Evolutionary conservation across 2,329 filamentous ascomycete genomes (phyloP).

Genomic region (Fusarium buxicola): DNA sequence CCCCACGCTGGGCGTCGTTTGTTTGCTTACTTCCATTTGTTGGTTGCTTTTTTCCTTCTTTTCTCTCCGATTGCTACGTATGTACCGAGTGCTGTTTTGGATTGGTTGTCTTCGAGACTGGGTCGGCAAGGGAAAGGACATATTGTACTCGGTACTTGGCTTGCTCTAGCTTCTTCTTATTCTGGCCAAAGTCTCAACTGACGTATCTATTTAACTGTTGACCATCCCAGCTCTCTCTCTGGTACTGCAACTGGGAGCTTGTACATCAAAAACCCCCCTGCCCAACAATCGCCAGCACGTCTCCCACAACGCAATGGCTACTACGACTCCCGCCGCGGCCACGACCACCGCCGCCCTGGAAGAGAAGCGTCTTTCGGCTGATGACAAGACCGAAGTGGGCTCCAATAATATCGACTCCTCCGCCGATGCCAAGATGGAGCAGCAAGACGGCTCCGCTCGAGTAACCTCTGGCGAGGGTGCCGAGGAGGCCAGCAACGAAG

Average conservation of each 20-base stretch:
- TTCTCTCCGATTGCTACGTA: background rate
- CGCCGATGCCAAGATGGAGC: constrained; percentile 24
- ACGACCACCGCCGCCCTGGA: constrained; percentile 33
- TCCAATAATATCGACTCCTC: constrained; percentile 41
- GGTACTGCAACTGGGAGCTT: background rate
- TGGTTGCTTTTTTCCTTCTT: background rate
- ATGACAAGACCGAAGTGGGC: constrained; percentile 49
- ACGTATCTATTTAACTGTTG: constrained; percentile 12
- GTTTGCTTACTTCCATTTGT: background rate
- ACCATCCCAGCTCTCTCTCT: no score
- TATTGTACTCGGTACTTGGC: no score
- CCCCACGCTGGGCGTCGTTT: background rate
- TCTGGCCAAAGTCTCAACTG: background rate
- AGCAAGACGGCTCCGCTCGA: constrained; percentile 20
- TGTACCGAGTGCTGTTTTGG: no score
- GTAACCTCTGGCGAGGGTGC: background rate
- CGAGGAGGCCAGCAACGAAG: constrained; percentile 1
- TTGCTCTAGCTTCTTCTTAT: background rate
- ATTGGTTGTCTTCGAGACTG: background rate
- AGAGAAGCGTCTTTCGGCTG: constrained; percentile 45
- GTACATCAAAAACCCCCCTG: background rate
- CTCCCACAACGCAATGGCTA: constrained; percentile 20
- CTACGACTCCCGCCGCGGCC: constrained; percentile 27
- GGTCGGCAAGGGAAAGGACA: background rate
- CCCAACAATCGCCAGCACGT: no score